Base-by-base conservation (phyloP, 2,329 filamentous ascomycete genomes). In the Zalaria obscura region DNA sequence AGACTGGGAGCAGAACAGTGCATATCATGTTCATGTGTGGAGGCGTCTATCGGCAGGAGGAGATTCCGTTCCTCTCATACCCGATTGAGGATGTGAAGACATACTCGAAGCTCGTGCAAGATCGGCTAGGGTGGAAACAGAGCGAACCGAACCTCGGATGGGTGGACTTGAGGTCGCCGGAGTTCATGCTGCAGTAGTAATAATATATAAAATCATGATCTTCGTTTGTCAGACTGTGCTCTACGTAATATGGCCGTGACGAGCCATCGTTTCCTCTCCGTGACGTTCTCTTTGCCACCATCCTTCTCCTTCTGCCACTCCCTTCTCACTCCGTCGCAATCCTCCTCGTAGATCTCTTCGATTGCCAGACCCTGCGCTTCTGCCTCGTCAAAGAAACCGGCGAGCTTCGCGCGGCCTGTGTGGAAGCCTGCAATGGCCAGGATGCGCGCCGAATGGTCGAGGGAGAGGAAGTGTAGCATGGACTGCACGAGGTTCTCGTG, bases 381-480 rank as follows among this genome's bases (percentile, higher is more conserved):
- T 36, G 81, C 63, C 8, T 61, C 64, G 39, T 73, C 70, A 53
- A 81, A 84, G 60, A 86, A 86, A 0, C 61, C 67, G n/a, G 66
- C 66, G 63, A 85, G 68, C 55, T 77, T 78, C 18, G 65, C 65
- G 31, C 81, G 66, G 0, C 81, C 81, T 0, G 81, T 83, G 53
- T 86, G 81, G 50, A 86, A 83, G 0, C 78, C 80, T 1, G 74
- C 79, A 5, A 84, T 67, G n/a, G 79, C 72, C 61, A 78, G 76
- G 39, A 76, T 71, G 29, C 73, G 65, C 2, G 75, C 72, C 10
- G 51, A 56, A 2, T 60, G 50, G 3, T 53, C 58, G 4, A 54
- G 54, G 1, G 56, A 61, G 11, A 85, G 64, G 53, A 84, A 82
- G 58, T 76, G 74, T 4, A 67, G 58, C 53, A 84, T 74, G 25